Conservation (phyloP, 495 filamentous ascomycete genomes). For the Viridothelium virens region DNA sequence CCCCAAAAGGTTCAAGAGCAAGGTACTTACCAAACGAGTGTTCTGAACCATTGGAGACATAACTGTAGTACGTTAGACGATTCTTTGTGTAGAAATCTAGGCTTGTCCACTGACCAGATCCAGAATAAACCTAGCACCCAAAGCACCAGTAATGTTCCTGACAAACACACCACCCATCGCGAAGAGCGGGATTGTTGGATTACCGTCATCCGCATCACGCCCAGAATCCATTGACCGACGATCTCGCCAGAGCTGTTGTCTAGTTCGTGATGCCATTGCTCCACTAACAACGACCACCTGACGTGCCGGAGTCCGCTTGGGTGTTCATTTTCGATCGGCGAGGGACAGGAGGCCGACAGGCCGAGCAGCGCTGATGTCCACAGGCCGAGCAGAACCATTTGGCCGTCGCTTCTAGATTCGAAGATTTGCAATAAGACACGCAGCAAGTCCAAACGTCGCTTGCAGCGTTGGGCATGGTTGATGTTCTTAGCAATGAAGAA, state of each 20-base stretch:
- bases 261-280: not conserved
- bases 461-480: not conserved
- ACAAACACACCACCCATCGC: not conserved
- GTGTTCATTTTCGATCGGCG: not conserved
- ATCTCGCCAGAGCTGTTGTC: not conserved
- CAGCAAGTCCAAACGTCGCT: not conserved
- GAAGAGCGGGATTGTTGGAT: not conserved
- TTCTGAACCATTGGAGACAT: not conserved
- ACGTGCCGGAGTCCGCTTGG: not conserved
- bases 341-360: too few relatives aligned
- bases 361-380: not conserved
- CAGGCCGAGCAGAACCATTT: not conserved
- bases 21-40: not conserved
- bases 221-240: not conserved
- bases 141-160: not conserved
- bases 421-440: not conserved
- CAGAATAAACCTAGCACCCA: not conserved
- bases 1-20: not conserved
- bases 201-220: not conserved
- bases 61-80: not conserved
- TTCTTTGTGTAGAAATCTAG: not conserved
- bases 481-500: not conserved
- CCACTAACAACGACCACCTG: not conserved
- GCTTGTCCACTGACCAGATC: not conserved
- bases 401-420: not conserved